phyloP scores from a whole-genome alignment of 805 yeast species.

The Cyberlindnera maclurae region DNA sequence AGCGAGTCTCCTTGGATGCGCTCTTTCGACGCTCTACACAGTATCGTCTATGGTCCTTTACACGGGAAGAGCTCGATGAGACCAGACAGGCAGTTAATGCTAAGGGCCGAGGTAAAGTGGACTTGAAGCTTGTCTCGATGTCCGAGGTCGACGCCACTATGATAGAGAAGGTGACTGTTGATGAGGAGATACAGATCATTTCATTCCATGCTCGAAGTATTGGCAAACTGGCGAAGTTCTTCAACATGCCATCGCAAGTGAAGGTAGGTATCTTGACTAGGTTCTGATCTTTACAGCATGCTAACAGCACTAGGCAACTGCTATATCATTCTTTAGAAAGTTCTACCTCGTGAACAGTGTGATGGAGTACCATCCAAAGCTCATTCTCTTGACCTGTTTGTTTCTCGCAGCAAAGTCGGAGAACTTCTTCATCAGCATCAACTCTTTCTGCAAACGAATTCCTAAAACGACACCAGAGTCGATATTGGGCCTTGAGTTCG shows the following conservation, averaged over 20 bases:
- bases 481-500: conserved; percentile 74
- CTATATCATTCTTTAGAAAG: conserved; percentile 71
- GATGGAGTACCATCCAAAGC: conserved; percentile 83
- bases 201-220: conserved; percentile 68
- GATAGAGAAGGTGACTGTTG: conserved; percentile 38
- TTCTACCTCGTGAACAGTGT: conserved; percentile 78
- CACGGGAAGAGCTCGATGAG: conserved; percentile 45
- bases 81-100: conserved; percentile 45
- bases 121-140: conserved; percentile 27
- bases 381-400: conserved; percentile 71
- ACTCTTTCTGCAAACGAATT: conserved; percentile 65
- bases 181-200: conserved; percentile 67
- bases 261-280: conserved; percentile 27
- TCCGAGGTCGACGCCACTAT: conserved; percentile 26
- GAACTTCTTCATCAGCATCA: conserved; percentile 81
- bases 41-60: conserved; percentile 80
- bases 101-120: conserved; percentile 36
- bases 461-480: conserved; percentile 60
- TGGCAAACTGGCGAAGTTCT: conserved; percentile 57
- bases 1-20: conserved; percentile 68
- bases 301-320: conserved; percentile 46
- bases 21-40: conserved; percentile 83
- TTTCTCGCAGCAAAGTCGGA: conserved; percentile 92
- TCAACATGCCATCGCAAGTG: conserved; percentile 83
- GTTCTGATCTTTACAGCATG: not conserved